Base-by-base conservation (phyloP, 352 stramenopile species). In the Phytophthora constricta region DNA sequence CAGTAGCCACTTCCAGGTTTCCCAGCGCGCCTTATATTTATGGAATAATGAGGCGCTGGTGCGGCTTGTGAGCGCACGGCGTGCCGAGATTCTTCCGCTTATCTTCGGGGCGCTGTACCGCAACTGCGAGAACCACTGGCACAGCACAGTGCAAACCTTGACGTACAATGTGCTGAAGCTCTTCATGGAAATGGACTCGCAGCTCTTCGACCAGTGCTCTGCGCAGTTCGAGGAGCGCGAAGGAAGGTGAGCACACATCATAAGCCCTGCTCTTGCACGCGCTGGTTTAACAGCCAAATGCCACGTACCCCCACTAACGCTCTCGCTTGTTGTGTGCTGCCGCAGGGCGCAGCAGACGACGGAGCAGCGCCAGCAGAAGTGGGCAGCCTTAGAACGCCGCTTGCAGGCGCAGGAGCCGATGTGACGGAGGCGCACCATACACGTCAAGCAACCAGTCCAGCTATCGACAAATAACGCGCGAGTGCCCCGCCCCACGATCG, bases 41-140 rank as follows among this genome's bases (percentile, higher is more conserved):
- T 99, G 98, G 98, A 99, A 99, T 82, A 99, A 99, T 61, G 96
- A 99, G 67, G 93, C 98, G 58, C 90, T 99, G 39, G 96, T 98
- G 17, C 97, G 97, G 46, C 97, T 95, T 41, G 97, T 99, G 8
- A 98, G 90, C 45, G 86, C 96, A 64, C 82, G 98, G 49, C 95
- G 98, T 72, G 93, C 96, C 5, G 79, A 92, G 42, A 85, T 96
- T 42, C 81, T 99, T 23, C 97, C 97, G n/a, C 89, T 98, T 27
- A 98, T 99, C 63, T 99, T 98, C 61, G 85, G 87, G 16, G 77
- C 86, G 20, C 74, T 98, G 41, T 88, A 90, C 65, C 86, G 89
- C 57, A 95, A 97, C 61, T 93, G 87, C 39, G 89, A 96, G 47
- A 90, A 91, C 49, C 97, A 99, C 72, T 99, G 97, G 97, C 92